Base-by-base conservation (phyloP, 306 rosid genomes). In the Arachis stenosperma region DNA sequence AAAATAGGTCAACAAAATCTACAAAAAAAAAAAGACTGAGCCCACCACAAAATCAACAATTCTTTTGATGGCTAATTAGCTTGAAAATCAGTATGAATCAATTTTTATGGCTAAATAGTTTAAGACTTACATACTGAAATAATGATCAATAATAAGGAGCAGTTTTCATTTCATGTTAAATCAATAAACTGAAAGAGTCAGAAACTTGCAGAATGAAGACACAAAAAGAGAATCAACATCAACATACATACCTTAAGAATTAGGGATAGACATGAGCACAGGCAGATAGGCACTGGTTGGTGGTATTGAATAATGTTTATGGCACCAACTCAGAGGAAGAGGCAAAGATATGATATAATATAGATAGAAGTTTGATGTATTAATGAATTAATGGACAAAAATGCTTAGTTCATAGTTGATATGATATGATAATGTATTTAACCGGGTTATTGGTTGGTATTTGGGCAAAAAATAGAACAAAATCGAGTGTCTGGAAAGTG, bases 191-290 rank as follows among this genome's bases (percentile, higher is more conserved):
- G 39, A 64, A 46, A 46, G 8, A 33, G 37, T 33, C 44, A 62
- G 8, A 50, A 37, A 44, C 15, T 11, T 58, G 40, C 47, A 69
- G 51, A 63, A 52, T 13, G 13, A 54, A 42, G 10, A 42, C 6
- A 40, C 27, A 42, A 55, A 2, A 55, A 15, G 3, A 40, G n/a
- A 12, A 62, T 56, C 8, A 6, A 6, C 11, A 66, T 52, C 17
- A 44, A 1, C 44, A 48, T 6, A 44, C 70, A 13, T 54, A 77
- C 85, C 79, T 52, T 66, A 0, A 48, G 70, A 59, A 50, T 68
- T 73, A 29, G 2, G 4, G 7, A 63, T 39, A 79, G 62, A 54
- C 3, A 33, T 5, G 43, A 50, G 41, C 48, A 11, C 5, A 65
- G 17, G 46, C 7, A 57, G 14, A 15, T 11, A 67, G 52, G 11